A percentile compares a stretch with the other conserved stretches of the same genome.
Conservation (phyloP, 176 grass and related monocot genomes). For the Calamus simplicifolius region DNA sequence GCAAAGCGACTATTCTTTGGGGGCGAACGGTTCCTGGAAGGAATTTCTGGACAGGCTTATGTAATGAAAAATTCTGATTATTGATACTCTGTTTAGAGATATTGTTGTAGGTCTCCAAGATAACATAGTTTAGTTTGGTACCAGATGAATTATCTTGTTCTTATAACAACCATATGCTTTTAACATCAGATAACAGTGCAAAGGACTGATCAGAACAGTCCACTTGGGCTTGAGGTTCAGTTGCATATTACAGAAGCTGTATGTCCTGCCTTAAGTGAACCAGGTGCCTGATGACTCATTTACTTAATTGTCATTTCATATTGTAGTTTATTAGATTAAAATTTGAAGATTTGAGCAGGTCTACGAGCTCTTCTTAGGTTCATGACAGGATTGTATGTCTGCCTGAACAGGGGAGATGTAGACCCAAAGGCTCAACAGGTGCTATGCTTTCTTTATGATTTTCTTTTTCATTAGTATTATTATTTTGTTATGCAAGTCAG, state of each 20-base stretch:
- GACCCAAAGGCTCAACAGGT: constrained; percentile 88
- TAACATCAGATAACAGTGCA: constrained; percentile 78
- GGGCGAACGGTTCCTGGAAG: constrained; percentile 94
- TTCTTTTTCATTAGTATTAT: constrained; percentile 8
- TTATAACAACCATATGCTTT: background rate
- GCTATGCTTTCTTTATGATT: background rate
- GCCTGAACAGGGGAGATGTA: constrained; percentile 93
- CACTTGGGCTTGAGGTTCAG: constrained; percentile 92
- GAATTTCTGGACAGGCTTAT: constrained; percentile 94
- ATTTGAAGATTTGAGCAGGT: constrained; percentile 41
- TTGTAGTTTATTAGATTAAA: constrained; percentile 9
- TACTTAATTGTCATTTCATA: background rate
- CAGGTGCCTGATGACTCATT: constrained; percentile 43
- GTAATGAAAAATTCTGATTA: constrained; percentile 41
- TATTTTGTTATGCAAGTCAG: constrained; percentile 10
- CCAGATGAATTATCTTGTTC: too few relatives aligned
- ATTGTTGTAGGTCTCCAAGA: too few relatives aligned
- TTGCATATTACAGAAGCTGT: constrained; percentile 97
- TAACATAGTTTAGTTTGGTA: too few relatives aligned
- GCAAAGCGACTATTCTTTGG: constrained; percentile 97
- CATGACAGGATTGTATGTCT: constrained; percentile 84
- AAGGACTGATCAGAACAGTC: constrained; percentile 81
- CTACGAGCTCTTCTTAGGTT: constrained; percentile 90
- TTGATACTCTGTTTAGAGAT: background rate
- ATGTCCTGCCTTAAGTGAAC: constrained; percentile 96